phyloP scores from a whole-genome alignment of 2,329 filamentous ascomycete species.

The Exophiala aquamarina region DNA sequence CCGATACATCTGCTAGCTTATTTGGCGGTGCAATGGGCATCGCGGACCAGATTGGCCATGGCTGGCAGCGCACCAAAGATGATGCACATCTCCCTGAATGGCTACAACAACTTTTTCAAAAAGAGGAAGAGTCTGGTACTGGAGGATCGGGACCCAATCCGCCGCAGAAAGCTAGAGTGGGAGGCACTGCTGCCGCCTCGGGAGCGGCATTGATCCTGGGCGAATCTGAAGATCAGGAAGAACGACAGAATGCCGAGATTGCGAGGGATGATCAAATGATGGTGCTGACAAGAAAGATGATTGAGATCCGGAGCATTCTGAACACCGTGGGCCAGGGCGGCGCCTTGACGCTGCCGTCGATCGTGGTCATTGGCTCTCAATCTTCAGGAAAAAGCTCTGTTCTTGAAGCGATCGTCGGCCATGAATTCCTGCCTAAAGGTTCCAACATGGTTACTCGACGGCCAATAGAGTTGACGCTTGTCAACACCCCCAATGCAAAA shows the following conservation, averaged over 20 bases:
- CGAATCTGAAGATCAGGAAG: constrained; percentile 63
- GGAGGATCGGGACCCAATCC: constrained; percentile 41
- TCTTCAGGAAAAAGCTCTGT: constrained; percentile 98
- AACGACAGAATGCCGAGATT: constrained; percentile 61
- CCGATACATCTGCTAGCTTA: constrained; percentile 47
- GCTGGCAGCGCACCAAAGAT: constrained; percentile 82
- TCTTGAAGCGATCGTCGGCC: constrained; percentile 92
- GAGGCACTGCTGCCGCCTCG: constrained; percentile 67
- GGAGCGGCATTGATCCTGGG: constrained; percentile 79
- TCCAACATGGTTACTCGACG: constrained; percentile 96
- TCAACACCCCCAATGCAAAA: constrained; percentile 86
- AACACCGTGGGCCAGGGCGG: constrained; percentile 90
- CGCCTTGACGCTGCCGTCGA: constrained; percentile 84
- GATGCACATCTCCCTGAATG: constrained; percentile 72
- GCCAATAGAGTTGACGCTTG: constrained; percentile 91
- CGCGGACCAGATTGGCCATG: constrained; percentile 73
- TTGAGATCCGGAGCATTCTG: constrained; percentile 91
- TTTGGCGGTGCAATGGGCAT: constrained; percentile 73
- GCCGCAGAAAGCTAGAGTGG: constrained; percentile 50
- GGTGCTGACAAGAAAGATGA: constrained; percentile 99
- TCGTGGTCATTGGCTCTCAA: constrained; percentile 98
- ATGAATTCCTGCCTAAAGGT: constrained; percentile 97
- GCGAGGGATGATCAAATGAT: constrained; percentile 98
- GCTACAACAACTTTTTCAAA: constrained; percentile 71
- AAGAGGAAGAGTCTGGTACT: constrained; percentile 46